A percentile compares a stretch with the other conserved stretches of the same genome.
Evolutionary conservation across 2,329 filamentous ascomycete species (phyloP).

Genomic region (Davidsoniella neocaledoniae): DNA sequence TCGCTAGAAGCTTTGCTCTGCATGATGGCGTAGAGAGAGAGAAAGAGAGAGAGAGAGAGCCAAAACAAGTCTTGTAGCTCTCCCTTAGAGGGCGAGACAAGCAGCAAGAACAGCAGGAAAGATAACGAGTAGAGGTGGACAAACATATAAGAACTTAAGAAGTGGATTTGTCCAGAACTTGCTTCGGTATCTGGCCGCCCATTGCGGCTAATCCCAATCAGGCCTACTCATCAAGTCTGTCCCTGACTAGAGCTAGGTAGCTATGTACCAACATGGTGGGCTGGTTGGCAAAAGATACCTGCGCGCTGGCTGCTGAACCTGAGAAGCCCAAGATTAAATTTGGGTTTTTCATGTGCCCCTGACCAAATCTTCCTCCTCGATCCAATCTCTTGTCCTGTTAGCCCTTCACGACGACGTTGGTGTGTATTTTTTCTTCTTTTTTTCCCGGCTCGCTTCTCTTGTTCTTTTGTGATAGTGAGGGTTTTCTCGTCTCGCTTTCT

Average conservation of each 20-base stretch:
- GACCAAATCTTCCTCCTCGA: conserved; percentile 4
- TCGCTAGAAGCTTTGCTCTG: too few species aligned
- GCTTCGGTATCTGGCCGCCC: too few species aligned
- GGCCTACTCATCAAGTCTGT: conserved; percentile 1
- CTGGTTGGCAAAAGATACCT: not conserved
- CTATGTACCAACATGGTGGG: conserved; percentile 3
- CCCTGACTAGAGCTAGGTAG: not conserved
- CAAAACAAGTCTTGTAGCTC: too few species aligned
- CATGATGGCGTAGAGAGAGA: too few species aligned
- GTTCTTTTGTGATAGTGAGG: conserved; percentile 4
- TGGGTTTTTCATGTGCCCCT: conserved; percentile 1
- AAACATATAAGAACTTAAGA: too few species aligned
- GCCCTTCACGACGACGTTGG: not conserved
- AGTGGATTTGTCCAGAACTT: too few species aligned
- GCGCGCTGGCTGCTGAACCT: not conserved
- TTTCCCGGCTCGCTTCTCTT: not conserved
- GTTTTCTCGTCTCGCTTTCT: not conserved
- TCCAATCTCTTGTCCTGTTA: not conserved
- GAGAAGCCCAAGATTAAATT: not conserved
- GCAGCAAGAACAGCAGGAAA: too few species aligned
- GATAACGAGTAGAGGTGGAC: too few species aligned
- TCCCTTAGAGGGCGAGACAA: too few species aligned
- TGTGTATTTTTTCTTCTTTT: not conserved
- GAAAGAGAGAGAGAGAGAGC: too few species aligned
- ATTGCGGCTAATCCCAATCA: conserved; percentile 5